Evolutionary conservation across 345 rosid genomes (phyloP).

Genomic region (Durio zibethinus): DNA sequence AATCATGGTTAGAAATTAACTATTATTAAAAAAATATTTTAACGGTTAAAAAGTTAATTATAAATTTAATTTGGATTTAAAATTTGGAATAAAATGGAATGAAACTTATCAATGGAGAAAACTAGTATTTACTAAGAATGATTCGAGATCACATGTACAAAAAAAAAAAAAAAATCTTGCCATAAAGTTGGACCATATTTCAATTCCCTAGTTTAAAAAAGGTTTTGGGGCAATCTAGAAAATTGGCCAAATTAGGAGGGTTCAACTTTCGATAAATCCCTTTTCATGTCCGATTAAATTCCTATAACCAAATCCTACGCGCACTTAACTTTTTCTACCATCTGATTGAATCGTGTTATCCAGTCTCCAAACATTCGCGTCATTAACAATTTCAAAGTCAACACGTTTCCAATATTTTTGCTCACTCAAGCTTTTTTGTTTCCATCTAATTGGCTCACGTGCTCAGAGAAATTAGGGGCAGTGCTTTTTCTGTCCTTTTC

Average conservation of each 20-base stretch:
- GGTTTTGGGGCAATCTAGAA: not conserved
- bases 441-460: not conserved
- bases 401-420: not conserved
- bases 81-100: too few relatives aligned
- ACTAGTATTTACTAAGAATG: too few relatives aligned
- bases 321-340: not conserved
- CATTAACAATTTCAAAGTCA: not conserved
- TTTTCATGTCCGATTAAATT: not conserved
- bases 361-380: not conserved
- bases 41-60: too few relatives aligned
- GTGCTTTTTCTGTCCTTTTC: not conserved
- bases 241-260: not conserved
- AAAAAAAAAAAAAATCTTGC: too few relatives aligned
- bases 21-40: too few relatives aligned
- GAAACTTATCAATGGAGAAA: too few relatives aligned
- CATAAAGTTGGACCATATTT: too few relatives aligned
- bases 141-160: too few relatives aligned
- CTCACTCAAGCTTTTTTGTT: not conserved
- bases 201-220: too few relatives aligned
- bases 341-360: not conserved
- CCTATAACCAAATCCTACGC: not conserved
- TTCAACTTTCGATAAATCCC: not conserved
- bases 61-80: too few relatives aligned
- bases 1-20: too few relatives aligned
- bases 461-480: conserved; percentile 10